Percentiles rank a stretch among this genome's conserved stretches.
Conservation (phyloP, 2,329 filamentous ascomycete species). For the Parasarocladium wereldwijsianum region DNA sequence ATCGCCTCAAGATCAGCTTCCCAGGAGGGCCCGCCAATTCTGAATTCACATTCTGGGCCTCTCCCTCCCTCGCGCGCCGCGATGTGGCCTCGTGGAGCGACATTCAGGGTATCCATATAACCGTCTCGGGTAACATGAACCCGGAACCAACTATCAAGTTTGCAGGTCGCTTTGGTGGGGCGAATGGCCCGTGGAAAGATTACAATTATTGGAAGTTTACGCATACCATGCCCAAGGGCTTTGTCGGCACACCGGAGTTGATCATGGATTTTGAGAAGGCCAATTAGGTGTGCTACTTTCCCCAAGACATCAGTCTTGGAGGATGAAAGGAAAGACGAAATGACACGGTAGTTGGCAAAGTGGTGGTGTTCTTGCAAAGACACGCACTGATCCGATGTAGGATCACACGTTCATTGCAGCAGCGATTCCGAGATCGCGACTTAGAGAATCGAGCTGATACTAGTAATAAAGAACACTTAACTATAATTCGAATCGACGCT, state of each 20-base stretch:
- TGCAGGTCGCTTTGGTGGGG: constrained; percentile 23
- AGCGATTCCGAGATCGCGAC: too few species aligned
- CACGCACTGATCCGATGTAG: too few species aligned
- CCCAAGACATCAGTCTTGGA: too few species aligned
- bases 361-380: too few species aligned
- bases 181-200: constrained; percentile 15
- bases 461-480: too few species aligned
- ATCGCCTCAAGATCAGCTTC: constrained; percentile 34
- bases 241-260: constrained; percentile 2
- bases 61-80: constrained; percentile 25
- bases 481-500: too few species aligned
- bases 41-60: constrained; percentile 34
- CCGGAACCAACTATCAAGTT: constrained; percentile 24
- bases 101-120: constrained; percentile 30
- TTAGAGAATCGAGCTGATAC: too few species aligned
- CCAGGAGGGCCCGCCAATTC: constrained; percentile 33
- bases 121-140: constrained; percentile 28
- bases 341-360: too few species aligned
- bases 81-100: constrained; percentile 31
- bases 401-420: too few species aligned
- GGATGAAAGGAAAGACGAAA: too few species aligned
- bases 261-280: constrained; percentile 3
- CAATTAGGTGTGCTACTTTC: too few species aligned
- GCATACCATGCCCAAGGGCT: constrained; percentile 20
- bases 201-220: constrained; percentile 33